A percentile compares a stretch with the other conserved stretches of the same genome.
phyloP scores from a whole-genome alignment of 78 protist species.

The Anaeramoeba flamelloides region DNA sequence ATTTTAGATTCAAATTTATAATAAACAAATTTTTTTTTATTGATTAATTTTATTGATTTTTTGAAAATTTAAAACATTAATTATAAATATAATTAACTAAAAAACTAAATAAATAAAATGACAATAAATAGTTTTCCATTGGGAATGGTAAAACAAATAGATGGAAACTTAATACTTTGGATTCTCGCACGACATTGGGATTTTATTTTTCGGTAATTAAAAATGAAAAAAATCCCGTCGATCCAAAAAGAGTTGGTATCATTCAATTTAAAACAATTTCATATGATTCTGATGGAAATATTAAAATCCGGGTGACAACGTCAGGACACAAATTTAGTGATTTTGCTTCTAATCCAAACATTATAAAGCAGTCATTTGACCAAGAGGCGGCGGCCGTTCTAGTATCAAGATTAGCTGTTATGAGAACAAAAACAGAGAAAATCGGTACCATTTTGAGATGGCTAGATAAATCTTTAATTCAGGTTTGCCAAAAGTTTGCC shows the following conservation, averaged over 20 bases:
- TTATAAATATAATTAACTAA: no score
- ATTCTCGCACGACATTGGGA: neutral
- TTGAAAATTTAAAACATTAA: no score
- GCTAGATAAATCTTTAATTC: conserved; percentile 49
- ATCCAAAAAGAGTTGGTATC: neutral
- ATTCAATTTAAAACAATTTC: conserved; percentile 7
- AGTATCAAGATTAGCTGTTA: neutral
- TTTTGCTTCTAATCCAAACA: no score
- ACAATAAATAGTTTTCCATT: no score
- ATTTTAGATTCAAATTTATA: no score
- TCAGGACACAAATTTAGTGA: neutral
- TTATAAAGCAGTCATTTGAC: conserved; percentile 5
- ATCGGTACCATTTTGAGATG: neutral
- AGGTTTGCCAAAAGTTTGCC: conserved; percentile 20
- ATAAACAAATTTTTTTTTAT: no score
- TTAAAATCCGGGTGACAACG: conserved; percentile 3
- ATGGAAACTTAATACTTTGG: neutral
- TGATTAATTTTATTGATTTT: no score
- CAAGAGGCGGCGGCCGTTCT: conserved; percentile 19
- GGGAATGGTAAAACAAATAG: conserved; percentile 2
- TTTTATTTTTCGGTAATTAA: conserved; percentile 2
- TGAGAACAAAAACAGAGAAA: neutral
- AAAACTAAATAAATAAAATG: no score
- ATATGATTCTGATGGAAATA: neutral
- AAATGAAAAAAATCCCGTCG: neutral